phyloP scores from a whole-genome alignment of 179 eudicot genomes.

The Beta corolliflora region DNA sequence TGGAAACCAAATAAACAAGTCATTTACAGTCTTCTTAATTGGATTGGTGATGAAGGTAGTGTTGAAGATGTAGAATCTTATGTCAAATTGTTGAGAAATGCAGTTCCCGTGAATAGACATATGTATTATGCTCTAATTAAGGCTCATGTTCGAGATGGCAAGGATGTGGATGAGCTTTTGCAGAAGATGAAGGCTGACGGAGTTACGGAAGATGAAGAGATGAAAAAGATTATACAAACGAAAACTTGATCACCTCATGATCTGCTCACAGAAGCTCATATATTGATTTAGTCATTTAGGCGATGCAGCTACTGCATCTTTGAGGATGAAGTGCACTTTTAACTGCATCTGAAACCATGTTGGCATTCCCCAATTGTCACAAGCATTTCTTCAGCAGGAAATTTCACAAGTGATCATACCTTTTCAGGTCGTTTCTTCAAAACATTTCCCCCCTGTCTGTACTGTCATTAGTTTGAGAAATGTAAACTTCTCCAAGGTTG shows the following conservation, averaged over 20 bases:
- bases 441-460: neutral
- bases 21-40: slow-evolving; percentile 41
- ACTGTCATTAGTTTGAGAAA: neutral
- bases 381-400: neutral
- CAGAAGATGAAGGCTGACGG: slow-evolving; percentile 59
- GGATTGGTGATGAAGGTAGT: slow-evolving; percentile 59
- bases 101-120: slow-evolving; percentile 41
- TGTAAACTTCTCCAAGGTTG: neutral
- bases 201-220: slow-evolving; percentile 49
- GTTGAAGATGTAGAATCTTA: slow-evolving; percentile 53
- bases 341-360: neutral
- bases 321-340: neutral
- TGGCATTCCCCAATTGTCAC: neutral
- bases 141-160: slow-evolving; percentile 49
- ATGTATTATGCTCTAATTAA: slow-evolving; percentile 66
- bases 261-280: neutral
- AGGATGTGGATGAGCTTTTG: slow-evolving; percentile 48
- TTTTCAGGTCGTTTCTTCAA: too few relatives aligned
- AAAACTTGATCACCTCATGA: slow-evolving; percentile 7
- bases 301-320: neutral
- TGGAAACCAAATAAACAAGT: slow-evolving; percentile 55
- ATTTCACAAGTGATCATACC: too few relatives aligned
- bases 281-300: neutral
- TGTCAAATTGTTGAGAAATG: slow-evolving; percentile 45
- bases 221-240: slow-evolving; percentile 36